Conservation (phyloP, 2,329 filamentous ascomycete genomes). For the Colletotrichum sp. region DNA sequence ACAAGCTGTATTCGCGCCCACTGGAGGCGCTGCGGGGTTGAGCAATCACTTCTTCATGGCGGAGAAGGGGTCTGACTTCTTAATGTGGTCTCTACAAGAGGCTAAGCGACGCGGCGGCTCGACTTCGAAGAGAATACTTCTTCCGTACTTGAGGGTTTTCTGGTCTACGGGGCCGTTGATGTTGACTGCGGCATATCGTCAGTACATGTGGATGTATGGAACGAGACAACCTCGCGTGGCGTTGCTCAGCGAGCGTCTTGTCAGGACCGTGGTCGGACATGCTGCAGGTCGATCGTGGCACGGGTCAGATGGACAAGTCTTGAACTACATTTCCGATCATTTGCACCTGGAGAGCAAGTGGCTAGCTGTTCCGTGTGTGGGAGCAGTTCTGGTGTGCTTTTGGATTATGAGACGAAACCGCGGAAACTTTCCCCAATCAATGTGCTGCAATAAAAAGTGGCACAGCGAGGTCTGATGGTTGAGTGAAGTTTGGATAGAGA, state of each 20-base stretch:
- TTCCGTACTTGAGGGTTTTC: constrained; percentile 27
- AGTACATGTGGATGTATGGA: constrained; percentile 20
- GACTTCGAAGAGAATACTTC: constrained; percentile 13
- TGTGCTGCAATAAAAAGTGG: background rate
- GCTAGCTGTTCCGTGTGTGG: background rate
- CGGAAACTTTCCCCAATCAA: background rate
- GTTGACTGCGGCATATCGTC: constrained; percentile 23
- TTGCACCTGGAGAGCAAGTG: background rate
- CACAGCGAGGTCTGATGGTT: background rate
- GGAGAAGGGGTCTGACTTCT: constrained; percentile 15
- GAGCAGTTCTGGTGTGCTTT: background rate
- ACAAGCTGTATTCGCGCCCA: constrained; percentile 20
- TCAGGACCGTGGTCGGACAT: constrained; percentile 14
- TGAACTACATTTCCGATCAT: constrained; percentile 26
- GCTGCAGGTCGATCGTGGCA: constrained; percentile 28
- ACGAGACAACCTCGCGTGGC: background rate
- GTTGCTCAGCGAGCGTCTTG: constrained; percentile 19
- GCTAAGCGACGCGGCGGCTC: constrained; percentile 23
- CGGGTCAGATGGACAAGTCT: constrained; percentile 20
- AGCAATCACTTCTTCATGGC: constrained; percentile 32
- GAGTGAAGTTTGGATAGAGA: background rate
- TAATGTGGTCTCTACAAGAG: constrained; percentile 24
- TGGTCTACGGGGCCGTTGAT: constrained; percentile 29
- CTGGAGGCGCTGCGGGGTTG: constrained; percentile 5
- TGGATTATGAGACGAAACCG: background rate